Evolutionary conservation across 495 filamentous ascomycete species (phyloP).

Genomic region (Bryoglossum gracile): DNA sequence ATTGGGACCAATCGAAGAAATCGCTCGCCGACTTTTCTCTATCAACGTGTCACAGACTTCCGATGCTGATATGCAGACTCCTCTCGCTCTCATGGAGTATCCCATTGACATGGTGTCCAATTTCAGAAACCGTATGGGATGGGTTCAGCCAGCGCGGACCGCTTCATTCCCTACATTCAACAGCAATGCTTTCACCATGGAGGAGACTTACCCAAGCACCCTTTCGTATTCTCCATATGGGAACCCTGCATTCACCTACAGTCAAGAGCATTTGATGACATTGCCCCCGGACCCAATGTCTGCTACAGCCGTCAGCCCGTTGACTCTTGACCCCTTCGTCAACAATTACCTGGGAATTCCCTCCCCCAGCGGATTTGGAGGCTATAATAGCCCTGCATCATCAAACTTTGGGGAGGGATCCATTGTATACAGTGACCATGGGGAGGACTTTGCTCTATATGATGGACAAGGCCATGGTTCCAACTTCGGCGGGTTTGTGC

Average conservation of each 20-base stretch:
- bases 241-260: conserved; percentile 48
- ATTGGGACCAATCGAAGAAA: conserved; percentile 69
- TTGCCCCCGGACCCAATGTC: conserved; percentile 30
- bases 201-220: conserved; percentile 32
- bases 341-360: conserved; percentile 50
- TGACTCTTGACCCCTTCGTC: conserved; percentile 41
- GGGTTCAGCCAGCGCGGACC: conserved; percentile 45
- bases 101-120: conserved; percentile 54
- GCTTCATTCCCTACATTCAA: conserved; percentile 47
- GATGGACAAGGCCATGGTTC: conserved; percentile 22
- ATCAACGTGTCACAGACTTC: conserved; percentile 38
- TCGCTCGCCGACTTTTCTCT: conserved; percentile 53
- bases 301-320: conserved; percentile 38
- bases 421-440: conserved; percentile 46
- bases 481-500: conserved; percentile 28
- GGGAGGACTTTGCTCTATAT: conserved; percentile 35
- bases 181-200: conserved; percentile 32
- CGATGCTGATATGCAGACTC: conserved; percentile 39
- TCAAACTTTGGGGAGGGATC: conserved; percentile 44
- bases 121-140: conserved; percentile 56
- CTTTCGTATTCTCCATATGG: conserved; percentile 40
- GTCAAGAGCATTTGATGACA: conserved; percentile 43
- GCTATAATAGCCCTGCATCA: conserved; percentile 44
- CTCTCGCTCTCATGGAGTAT: conserved; percentile 52
- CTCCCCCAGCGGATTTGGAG: conserved; percentile 43